A percentile compares a stretch with the other conserved stretches of the same genome.
These are phyloP conservation scores for Penicillium sp. DNA, from an alignment of 2,329 filamentous ascomycete species.

Conservation along the genomic window DNA sequence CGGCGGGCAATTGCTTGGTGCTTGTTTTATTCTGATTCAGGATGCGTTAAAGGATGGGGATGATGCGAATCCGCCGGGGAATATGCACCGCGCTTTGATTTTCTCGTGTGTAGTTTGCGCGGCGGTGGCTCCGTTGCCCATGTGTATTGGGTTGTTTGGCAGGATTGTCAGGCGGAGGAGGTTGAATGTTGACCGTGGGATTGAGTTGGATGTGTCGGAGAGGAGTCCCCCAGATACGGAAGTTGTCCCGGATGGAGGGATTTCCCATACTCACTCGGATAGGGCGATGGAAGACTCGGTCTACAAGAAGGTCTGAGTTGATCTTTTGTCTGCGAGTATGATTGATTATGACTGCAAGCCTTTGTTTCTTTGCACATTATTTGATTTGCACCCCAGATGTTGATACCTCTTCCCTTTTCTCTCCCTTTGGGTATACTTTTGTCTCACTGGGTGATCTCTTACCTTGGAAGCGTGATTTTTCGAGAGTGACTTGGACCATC, in stretches of 20 bases:
- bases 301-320: constrained; percentile 1
- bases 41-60: constrained; percentile 66
- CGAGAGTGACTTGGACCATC: background rate
- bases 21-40: constrained; percentile 79
- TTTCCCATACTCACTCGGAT: constrained; percentile 4
- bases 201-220: constrained; percentile 26
- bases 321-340: background rate
- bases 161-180: constrained; percentile 45
- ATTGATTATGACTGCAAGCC: background rate
- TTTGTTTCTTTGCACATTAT: background rate
- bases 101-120: constrained; percentile 76
- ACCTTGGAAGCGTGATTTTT: background rate
- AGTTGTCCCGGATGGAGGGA: background rate
- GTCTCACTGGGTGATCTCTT: background rate
- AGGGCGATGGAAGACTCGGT: constrained; percentile 4
- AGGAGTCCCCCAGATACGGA: background rate
- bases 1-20: constrained; percentile 83
- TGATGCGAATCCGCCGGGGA: constrained; percentile 61
- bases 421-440: background rate
- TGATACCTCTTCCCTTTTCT: background rate
- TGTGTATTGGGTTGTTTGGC: constrained; percentile 73
- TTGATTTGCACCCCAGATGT: background rate
- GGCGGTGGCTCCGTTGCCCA: constrained; percentile 66
- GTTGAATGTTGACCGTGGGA: constrained; percentile 45
- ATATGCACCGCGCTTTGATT: constrained; percentile 75